These are phyloP conservation scores for Penicillium digitatum DNA, from an alignment of 2,329 filamentous ascomycete genomes.

Conservation along the genomic window DNA sequence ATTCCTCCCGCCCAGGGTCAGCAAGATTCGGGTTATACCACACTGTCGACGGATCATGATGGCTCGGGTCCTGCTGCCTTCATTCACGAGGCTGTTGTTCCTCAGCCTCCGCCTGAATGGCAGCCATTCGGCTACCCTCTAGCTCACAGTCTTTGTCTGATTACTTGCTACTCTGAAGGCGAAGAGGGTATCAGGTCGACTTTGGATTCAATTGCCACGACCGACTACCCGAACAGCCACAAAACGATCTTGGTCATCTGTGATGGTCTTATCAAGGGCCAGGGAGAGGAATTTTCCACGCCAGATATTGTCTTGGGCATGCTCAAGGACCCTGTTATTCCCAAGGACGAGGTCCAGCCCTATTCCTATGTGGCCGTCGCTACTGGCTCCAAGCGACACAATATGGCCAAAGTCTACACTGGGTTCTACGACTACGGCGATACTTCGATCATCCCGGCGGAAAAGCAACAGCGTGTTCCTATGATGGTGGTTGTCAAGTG, in stretches of 20 bases:
- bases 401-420: conserved; percentile 98
- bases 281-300: conserved; percentile 80
- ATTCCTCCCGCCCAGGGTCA: conserved; percentile 49
- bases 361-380: conserved; percentile 97
- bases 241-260: conserved; percentile 95
- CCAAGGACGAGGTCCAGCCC: conserved; percentile 75
- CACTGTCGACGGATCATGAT: conserved; percentile 58
- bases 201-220: conserved; percentile 91
- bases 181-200: conserved; percentile 89
- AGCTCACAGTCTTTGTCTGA: conserved; percentile 87
- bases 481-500: conserved; percentile 98
- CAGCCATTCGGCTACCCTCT: conserved; percentile 95
- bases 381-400: conserved; percentile 93
- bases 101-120: conserved; percentile 94
- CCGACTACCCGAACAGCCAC: conserved; percentile 98
- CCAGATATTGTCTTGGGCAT: conserved; percentile 87
- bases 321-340: conserved; percentile 86
- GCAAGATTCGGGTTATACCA: conserved; percentile 51
- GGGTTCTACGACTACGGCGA: conserved; percentile 97
- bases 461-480: conserved; percentile 93
- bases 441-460: conserved; percentile 70
- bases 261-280: conserved; percentile 94
- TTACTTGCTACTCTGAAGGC: conserved; percentile 96
- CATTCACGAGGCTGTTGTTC: conserved; percentile 91
- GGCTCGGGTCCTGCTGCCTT: conserved; percentile 84